Conservation (phyloP, 164 flowering plant genomes). For the Tetrastigma voinierianum region DNA sequence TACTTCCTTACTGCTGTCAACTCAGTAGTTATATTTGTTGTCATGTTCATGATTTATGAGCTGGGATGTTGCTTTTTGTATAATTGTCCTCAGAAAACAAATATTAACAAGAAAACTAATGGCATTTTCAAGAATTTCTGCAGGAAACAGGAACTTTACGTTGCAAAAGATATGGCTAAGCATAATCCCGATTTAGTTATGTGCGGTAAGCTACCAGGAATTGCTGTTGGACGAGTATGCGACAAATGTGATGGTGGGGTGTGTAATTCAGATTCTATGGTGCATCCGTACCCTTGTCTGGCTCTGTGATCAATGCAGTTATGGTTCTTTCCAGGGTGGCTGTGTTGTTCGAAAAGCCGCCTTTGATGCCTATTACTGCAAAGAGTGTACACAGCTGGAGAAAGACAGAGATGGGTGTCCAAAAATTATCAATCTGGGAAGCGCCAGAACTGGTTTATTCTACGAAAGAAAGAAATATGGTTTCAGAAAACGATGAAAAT, state of each 20-base stretch:
- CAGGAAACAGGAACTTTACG: not conserved
- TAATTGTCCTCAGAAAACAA: too few relatives aligned
- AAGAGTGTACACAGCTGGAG: slow-evolving; percentile 90
- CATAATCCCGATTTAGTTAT: slow-evolving; percentile 73
- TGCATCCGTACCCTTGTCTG: slow-evolving; percentile 81
- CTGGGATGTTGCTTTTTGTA: too few relatives aligned
- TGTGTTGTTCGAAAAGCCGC: slow-evolving; percentile 85
- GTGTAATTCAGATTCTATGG: slow-evolving; percentile 68
- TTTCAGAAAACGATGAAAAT: slow-evolving; percentile 66
- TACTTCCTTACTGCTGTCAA: too few relatives aligned
- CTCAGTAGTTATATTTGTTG: too few relatives aligned
- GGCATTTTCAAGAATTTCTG: not conserved
- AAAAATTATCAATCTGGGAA: slow-evolving; percentile 78
- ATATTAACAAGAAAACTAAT: too few relatives aligned
- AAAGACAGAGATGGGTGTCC: slow-evolving; percentile 87
- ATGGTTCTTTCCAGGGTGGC: slow-evolving; percentile 80
- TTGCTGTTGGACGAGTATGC: slow-evolving; percentile 63
- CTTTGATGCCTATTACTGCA: slow-evolving; percentile 89
- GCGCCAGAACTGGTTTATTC: slow-evolving; percentile 83
- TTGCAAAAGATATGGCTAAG: slow-evolving; percentile 49
- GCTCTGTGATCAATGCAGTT: slow-evolving; percentile 87
- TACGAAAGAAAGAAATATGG: slow-evolving; percentile 89
- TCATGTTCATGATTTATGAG: too few relatives aligned
- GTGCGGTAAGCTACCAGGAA: slow-evolving; percentile 74
- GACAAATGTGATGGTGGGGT: slow-evolving; percentile 68